Evolutionary conservation across 2,329 filamentous ascomycete genomes (phyloP).

Genomic region (Paraphoma chrysanthemicola): DNA sequence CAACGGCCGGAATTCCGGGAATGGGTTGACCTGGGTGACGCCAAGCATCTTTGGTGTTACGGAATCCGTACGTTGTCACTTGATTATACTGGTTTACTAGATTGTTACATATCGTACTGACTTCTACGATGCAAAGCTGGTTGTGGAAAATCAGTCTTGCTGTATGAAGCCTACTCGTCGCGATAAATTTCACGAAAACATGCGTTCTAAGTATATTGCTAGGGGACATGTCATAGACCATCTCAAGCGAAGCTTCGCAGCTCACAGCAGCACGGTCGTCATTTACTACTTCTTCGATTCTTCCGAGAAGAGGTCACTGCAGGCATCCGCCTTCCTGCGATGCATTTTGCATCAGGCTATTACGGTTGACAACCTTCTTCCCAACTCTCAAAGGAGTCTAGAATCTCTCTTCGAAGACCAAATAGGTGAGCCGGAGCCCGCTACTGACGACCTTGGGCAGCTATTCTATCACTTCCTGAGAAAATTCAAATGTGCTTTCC

Average conservation of each 20-base stretch:
- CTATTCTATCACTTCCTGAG: constrained; percentile 14
- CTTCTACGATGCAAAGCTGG: constrained; percentile 16
- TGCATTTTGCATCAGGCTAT: constrained; percentile 19
- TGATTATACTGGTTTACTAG: constrained; percentile 2
- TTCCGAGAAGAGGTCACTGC: constrained; percentile 17
- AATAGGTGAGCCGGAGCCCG: constrained; percentile 16
- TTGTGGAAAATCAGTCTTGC: constrained; percentile 22
- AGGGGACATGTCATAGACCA: constrained; percentile 18
- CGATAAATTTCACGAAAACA: not conserved
- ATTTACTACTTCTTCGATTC: constrained; percentile 27
- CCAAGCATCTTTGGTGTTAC: constrained; percentile 26
- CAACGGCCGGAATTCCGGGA: constrained; percentile 15
- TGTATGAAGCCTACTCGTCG: constrained; percentile 10
- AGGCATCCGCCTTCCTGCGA: constrained; percentile 18
- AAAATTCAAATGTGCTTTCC: constrained; percentile 16
- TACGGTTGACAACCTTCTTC: constrained; percentile 13
- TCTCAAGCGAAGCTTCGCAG: constrained; percentile 9
- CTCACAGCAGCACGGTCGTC: constrained; percentile 13
- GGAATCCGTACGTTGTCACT: constrained; percentile 23
- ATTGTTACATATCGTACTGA: constrained; percentile 10
- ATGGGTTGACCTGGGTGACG: constrained; percentile 12
- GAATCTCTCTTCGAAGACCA: constrained; percentile 18
- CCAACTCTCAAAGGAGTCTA: constrained; percentile 13
- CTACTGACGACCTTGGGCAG: constrained; percentile 15
- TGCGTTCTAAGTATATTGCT: not conserved